phyloP scores from a whole-genome alignment of 2,329 filamentous ascomycete genomes.

The Aspergillus persii region DNA sequence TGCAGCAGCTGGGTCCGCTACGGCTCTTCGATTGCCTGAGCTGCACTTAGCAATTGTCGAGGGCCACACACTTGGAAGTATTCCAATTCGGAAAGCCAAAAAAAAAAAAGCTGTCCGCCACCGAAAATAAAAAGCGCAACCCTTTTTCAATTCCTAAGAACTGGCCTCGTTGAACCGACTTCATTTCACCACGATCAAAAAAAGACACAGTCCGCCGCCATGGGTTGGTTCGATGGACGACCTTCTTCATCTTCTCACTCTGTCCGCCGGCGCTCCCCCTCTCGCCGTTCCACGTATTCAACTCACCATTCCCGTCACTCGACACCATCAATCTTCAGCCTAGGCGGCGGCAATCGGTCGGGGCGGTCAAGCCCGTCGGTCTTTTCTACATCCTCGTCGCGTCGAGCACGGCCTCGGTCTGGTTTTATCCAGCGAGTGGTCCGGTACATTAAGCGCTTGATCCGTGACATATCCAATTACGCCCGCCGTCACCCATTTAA shows the following conservation, averaged over 20 bases:
- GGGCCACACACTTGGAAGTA: not conserved
- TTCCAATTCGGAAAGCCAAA: not conserved
- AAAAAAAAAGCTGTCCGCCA: not conserved
- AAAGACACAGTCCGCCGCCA: slow-evolving; percentile 17
- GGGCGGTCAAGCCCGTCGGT: slow-evolving; percentile 44
- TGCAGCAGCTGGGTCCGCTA: slow-evolving; percentile 18
- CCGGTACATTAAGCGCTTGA: slow-evolving; percentile 71
- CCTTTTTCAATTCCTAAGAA: not conserved
- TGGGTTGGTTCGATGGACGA: slow-evolving; percentile 49
- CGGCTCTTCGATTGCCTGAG: slow-evolving; percentile 13
- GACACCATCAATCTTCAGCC: slow-evolving; percentile 48
- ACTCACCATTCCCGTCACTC: slow-evolving; percentile 39
- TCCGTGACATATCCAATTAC: slow-evolving; percentile 78
- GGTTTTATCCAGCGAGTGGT: slow-evolving; percentile 74
- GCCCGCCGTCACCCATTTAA: slow-evolving; percentile 81
- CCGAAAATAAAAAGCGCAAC: not conserved
- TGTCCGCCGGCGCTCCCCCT: slow-evolving; percentile 36
- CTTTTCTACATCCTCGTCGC: slow-evolving; percentile 66
- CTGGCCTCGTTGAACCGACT: not conserved
- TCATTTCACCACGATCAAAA: not conserved
- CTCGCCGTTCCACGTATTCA: slow-evolving; percentile 35
- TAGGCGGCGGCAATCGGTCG: slow-evolving; percentile 26
- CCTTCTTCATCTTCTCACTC: slow-evolving; percentile 28
- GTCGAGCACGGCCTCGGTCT: slow-evolving; percentile 72
- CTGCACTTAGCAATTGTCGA: slow-evolving; percentile 6